Evolutionary conservation across 805 yeast species (phyloP).

Genomic region (Pichia exigua): DNA sequence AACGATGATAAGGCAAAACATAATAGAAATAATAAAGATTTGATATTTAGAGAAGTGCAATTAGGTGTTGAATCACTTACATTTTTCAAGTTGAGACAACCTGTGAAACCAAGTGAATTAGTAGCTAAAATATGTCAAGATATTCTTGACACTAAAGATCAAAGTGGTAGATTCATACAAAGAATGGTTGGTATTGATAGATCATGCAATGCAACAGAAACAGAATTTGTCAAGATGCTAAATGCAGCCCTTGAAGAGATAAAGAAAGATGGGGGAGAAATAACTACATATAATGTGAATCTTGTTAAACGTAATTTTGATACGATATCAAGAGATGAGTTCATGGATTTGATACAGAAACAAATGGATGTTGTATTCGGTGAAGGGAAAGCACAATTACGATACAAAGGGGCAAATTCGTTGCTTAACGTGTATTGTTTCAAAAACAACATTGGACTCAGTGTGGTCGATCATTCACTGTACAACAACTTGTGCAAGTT

Average conservation of each 20-base stretch:
- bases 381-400: slow-evolving; percentile 40
- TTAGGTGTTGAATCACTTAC: slow-evolving; percentile 77
- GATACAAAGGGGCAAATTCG: slow-evolving; percentile 70
- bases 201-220: slow-evolving; percentile 65
- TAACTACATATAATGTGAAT: slow-evolving; percentile 63
- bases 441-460: slow-evolving; percentile 81
- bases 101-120: slow-evolving; percentile 70
- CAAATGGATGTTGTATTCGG: slow-evolving; percentile 12
- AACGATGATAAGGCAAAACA: slow-evolving; percentile 19
- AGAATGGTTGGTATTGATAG: slow-evolving; percentile 71
- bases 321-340: slow-evolving; percentile 59
- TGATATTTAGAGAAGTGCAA: slow-evolving; percentile 49
- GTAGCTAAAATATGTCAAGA: slow-evolving; percentile 60
- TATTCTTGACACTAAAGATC: slow-evolving; percentile 40
- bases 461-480: slow-evolving; percentile 53
- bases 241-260: slow-evolving; percentile 11
- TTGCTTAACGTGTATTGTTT: slow-evolving; percentile 81
- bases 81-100: slow-evolving; percentile 72
- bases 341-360: slow-evolving; percentile 49
- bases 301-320: slow-evolving; percentile 74
- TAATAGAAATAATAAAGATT: slow-evolving; percentile 35
- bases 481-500: slow-evolving; percentile 57
- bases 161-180: slow-evolving; percentile 66
- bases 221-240: slow-evolving; percentile 54
- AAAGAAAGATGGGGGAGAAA: slow-evolving; percentile 1